Evolutionary conservation across 2,329 filamentous ascomycete genomes (phyloP).

Genomic region (Hymenoscyphus fraxineus): DNA sequence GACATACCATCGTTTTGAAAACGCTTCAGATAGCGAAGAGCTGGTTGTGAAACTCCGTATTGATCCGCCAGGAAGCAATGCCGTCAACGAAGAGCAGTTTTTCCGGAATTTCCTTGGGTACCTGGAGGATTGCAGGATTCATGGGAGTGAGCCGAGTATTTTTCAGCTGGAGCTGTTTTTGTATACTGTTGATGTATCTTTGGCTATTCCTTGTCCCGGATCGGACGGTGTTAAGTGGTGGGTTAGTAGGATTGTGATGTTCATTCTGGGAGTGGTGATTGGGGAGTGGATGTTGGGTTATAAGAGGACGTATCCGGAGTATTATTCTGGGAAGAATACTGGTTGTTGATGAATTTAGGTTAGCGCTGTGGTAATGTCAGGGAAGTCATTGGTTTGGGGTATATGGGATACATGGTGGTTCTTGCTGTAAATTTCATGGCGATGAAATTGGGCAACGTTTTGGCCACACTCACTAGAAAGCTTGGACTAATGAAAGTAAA

Average conservation of each 20-base stretch:
- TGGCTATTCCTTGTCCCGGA: conserved; percentile 15
- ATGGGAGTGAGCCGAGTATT: conserved; percentile 12
- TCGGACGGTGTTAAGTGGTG: conserved; percentile 12
- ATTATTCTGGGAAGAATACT: conserved; percentile 10
- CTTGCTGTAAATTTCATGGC: too few species aligned
- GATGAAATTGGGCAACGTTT: too few species aligned
- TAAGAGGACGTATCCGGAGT: conserved; percentile 15
- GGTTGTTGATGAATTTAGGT: neutral
- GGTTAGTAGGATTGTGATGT: conserved; percentile 11
- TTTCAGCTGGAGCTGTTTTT: conserved; percentile 17
- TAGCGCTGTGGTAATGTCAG: neutral
- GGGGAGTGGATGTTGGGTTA: conserved; percentile 16
- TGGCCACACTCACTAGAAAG: too few species aligned
- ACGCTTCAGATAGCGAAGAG: conserved; percentile 13
- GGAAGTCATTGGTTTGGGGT: too few species aligned
- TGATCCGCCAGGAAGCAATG: neutral
- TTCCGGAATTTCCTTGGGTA: conserved; percentile 22
- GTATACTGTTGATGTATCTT: conserved; percentile 11
- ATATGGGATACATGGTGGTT: too few species aligned
- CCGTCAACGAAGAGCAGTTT: conserved; percentile 11
- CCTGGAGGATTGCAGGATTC: conserved; percentile 17
- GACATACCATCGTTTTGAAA: conserved; percentile 18
- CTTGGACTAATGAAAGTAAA: too few species aligned
- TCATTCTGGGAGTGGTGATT: conserved; percentile 9
- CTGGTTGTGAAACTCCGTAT: conserved; percentile 14